Evolutionary conservation across 352 stramenopile genomes (phyloP).

Genomic region (Phytophthora capsici): DNA sequence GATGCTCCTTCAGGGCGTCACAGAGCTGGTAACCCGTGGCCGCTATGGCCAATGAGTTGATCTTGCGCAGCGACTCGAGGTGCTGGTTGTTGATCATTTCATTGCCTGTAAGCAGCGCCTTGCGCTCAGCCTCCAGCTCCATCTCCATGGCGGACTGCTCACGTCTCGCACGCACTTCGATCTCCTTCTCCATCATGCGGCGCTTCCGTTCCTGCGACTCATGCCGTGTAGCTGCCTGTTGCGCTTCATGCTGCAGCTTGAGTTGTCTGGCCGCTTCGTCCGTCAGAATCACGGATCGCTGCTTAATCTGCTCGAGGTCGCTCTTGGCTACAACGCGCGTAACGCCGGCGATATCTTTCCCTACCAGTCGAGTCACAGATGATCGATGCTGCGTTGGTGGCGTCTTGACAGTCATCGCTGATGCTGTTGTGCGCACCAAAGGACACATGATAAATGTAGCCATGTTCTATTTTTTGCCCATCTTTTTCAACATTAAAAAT

Average conservation of each 20-base stretch:
- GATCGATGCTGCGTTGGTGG: slow-evolving; percentile 34
- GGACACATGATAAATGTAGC: slow-evolving; percentile 14
- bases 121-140: slow-evolving; percentile 70
- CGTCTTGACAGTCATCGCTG: slow-evolving; percentile 32
- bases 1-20: slow-evolving; percentile 54
- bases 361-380: slow-evolving; percentile 50
- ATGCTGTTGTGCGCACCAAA: slow-evolving; percentile 1
- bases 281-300: slow-evolving; percentile 64
- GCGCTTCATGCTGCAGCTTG: slow-evolving; percentile 50
- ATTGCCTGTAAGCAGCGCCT: slow-evolving; percentile 70
- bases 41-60: slow-evolving; percentile 72
- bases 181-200: slow-evolving; percentile 81
- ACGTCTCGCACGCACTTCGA: slow-evolving; percentile 63
- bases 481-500: slow-evolving; percentile 14
- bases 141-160: slow-evolving; percentile 79
- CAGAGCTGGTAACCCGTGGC: slow-evolving; percentile 72
- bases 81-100: slow-evolving; percentile 66
- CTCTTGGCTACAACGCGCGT: slow-evolving; percentile 38
- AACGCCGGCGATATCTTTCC: slow-evolving; percentile 68
- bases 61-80: slow-evolving; percentile 66
- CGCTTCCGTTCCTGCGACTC: slow-evolving; percentile 74
- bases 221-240: slow-evolving; percentile 51
- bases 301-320: slow-evolving; percentile 63
- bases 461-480: slow-evolving; percentile 27
- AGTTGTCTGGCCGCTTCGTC: slow-evolving; percentile 47